phyloP scores from a whole-genome alignment of 305 asterid species.

The Fraxinus nigra region DNA sequence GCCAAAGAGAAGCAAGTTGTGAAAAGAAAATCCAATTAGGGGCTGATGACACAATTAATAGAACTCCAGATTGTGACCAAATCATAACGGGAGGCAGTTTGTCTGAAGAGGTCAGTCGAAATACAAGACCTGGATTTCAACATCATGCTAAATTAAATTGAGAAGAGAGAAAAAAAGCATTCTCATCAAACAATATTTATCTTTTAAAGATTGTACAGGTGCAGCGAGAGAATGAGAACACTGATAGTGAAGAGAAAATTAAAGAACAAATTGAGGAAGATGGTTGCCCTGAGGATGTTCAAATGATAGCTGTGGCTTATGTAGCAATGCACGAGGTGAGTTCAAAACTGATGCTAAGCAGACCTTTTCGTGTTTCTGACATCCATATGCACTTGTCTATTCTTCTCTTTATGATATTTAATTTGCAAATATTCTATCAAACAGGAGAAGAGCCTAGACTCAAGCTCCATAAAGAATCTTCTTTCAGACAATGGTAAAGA shows the following conservation, averaged over 20 bases:
- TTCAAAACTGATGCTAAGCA: not conserved
- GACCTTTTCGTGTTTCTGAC: not conserved
- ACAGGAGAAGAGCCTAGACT: not conserved
- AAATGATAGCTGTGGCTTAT: slow-evolving; percentile 13
- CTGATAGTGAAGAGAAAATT: slow-evolving; percentile 7
- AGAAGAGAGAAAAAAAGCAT: not conserved
- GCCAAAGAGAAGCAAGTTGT: not conserved
- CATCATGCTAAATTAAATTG: not conserved
- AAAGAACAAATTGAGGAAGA: slow-evolving; percentile 26
- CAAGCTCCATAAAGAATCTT: slow-evolving; percentile 6
- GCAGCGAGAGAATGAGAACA: slow-evolving; percentile 20
- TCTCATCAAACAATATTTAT: slow-evolving; percentile 12
- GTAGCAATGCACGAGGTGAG: not conserved
- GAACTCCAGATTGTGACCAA: not conserved
- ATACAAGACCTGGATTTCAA: not conserved
- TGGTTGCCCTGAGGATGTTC: slow-evolving; percentile 17
- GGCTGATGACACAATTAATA: not conserved
- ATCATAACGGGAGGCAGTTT: not conserved
- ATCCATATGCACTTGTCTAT: slow-evolving; percentile 1
- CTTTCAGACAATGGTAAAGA: slow-evolving; percentile 36
- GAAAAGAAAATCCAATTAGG: not conserved
- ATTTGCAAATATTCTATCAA: not conserved
- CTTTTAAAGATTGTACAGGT: slow-evolving; percentile 30
- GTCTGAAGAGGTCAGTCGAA: not conserved
- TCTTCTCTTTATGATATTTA: slow-evolving; percentile 16